Base-by-base conservation (phyloP, 768 basidiomycete species). In the Mycena polygramma region DNA sequence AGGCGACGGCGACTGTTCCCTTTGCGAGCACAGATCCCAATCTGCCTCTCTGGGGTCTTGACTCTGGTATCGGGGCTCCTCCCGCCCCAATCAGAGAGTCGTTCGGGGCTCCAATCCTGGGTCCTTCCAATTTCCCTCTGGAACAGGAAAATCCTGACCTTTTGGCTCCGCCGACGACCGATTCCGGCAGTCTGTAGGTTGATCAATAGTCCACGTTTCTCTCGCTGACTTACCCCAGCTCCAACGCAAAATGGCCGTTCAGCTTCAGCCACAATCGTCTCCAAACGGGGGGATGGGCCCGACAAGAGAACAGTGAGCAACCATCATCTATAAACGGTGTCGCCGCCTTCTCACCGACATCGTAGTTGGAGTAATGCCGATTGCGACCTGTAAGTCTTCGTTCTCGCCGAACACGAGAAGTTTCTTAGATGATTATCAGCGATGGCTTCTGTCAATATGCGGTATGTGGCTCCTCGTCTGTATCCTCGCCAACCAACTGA, bases 181-280 rank as follows among this genome's bases (percentile, higher is more conserved):
- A 88, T 72, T 73, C 81, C 61, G 84, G 86, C 39, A 79, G 76
- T 66, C 73, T 87, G 85, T 85, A 72, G 48, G 84, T 77, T 35
- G n/a, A 17, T 2, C 65, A 57, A 45, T 43, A 35, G 39, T 49
- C 22, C 4, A 4, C 36, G 7, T n/a, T 57, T 30, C 36, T 57
- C 19, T 37, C 22, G 15, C 46, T 45, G 8, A 64, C n/a, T 19
- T 17, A 14, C 15, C 66, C n/a, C 24, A 61, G 36, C 24, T 68
- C 51, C 9, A 88, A 89, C 68, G 83, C 85, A 30, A 89, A 89
- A 75, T 90, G 89, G 89, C 84, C 89, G 0, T 88, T 89, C 75
- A 77, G 78, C 67, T 74, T 89, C 49, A 89, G 87, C 63, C 86
- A 86, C 74, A 89, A 88, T 70, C 84, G 87, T n/a, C 76, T 91